Evolutionary conservation across 768 basidiomycete species (phyloP), one percentile per base, ranked within the genome.

Genomic region (Mrakia gelida): DNA sequence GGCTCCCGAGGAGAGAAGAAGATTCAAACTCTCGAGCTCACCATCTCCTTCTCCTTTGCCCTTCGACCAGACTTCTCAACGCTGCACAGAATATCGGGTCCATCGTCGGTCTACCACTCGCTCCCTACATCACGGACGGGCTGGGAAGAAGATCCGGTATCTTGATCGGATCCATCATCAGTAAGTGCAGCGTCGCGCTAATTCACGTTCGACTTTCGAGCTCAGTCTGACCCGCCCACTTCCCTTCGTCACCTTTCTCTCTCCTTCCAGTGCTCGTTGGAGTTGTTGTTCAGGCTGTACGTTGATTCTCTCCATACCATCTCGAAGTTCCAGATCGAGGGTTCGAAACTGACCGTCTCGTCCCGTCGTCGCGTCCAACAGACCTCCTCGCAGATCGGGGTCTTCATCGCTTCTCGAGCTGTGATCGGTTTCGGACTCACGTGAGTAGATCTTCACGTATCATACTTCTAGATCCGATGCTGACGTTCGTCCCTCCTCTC

Each of bases 381-480:
- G 54, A 90, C 91, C 15, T 86, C 91, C n/a, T 88, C 89, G 75
- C 90, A 89, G 43, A 87, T 91, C 32, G 88, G 88, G 80, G 91
- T 92, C 90, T 92, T 92, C 86, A 91, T 92, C 81, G 91, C 90
- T 80, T 90, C 92, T 82, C 90, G 92, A 87, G 89, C 80, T 73
- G 84, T 86, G n/a, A 71, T 81, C 75, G 92, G 92, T 72, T 91
- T 92, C 82, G 91, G 92, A 80, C 86, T 92, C 61, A 90, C 90
- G 2, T 91, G 54, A 16, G 16, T 56, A 92, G 38, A 38, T 38
- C 3, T 38, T 38, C 38, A 3, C 38, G 8, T 3, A 38, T 38
- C 38, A 3, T 38, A 8, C 38, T 38, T 38, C 8, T 8, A 38
- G 38, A 38, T 38, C 8, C 38, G 3, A 3, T 3, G 8, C 38